A percentile compares a stretch with the other conserved stretches of the same genome.
Conservation (phyloP, 2,329 filamentous ascomycete genomes). For the Emericellopsis atlantica region DNA sequence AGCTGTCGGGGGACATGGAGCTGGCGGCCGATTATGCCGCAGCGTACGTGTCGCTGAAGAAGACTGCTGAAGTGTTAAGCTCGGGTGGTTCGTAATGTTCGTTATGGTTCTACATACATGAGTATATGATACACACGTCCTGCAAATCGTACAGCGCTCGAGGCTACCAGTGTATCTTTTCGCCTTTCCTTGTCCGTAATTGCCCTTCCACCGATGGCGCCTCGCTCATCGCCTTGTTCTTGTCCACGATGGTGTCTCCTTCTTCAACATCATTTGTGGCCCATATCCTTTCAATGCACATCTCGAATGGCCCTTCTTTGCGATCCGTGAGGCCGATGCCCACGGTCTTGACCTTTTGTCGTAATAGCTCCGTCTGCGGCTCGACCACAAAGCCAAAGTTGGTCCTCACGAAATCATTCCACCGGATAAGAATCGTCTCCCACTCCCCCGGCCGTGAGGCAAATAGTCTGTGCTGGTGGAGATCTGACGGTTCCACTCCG, state of each 20-base stretch:
- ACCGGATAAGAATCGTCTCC: constrained; percentile 89
- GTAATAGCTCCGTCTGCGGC: constrained; percentile 80
- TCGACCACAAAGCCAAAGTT: constrained; percentile 88
- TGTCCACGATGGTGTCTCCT: constrained; percentile 7
- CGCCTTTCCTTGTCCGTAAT: constrained; percentile 22
- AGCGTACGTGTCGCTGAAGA: constrained; percentile 47
- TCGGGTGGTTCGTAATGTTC: constrained; percentile 5
- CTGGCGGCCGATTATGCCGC: constrained; percentile 55
- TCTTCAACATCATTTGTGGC: constrained; percentile 54
- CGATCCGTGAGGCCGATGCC: constrained; percentile 85
- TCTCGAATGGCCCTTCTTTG: constrained; percentile 75
- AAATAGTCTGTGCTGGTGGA: constrained; percentile 88
- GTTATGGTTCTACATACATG: not conserved
- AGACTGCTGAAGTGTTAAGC: constrained; percentile 17
- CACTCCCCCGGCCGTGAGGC: constrained; percentile 69
- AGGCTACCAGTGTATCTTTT: constrained; percentile 22
- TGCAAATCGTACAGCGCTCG: not conserved
- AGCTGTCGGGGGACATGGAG: constrained; percentile 50
- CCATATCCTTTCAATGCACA: constrained; percentile 80
- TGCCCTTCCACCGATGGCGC: constrained; percentile 8
- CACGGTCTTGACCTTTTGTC: constrained; percentile 73
- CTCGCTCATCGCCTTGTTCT: not conserved
- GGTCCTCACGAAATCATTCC: constrained; percentile 88
- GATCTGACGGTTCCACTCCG: constrained; percentile 82
- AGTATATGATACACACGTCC: not conserved